Percentiles rank a stretch among this genome's conserved stretches.
Conservation (phyloP, 306 rosid genomes). For the Carpinus fangiana region DNA sequence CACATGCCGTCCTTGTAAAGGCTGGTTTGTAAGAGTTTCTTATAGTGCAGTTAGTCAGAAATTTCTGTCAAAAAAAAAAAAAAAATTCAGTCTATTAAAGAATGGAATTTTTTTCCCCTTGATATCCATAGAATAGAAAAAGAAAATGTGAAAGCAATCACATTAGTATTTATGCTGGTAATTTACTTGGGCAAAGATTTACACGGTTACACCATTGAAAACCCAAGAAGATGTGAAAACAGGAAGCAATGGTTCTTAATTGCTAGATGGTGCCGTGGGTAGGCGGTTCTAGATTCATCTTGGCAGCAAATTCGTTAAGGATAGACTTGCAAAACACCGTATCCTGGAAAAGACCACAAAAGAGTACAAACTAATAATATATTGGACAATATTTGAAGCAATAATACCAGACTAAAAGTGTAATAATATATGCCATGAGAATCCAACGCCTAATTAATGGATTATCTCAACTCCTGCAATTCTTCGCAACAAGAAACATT, state of each 20-base stretch:
- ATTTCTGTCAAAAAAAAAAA: too few relatives aligned
- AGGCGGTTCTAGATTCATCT: slow-evolving; percentile 40
- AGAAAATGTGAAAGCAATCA: too few relatives aligned
- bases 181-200: too few relatives aligned
- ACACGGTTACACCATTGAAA: slow-evolving; percentile 46
- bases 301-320: slow-evolving; percentile 50
- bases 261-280: slow-evolving; percentile 34
- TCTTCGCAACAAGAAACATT: neutral
- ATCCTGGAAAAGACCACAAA: slow-evolving; percentile 33
- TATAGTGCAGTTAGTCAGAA: too few relatives aligned
- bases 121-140: too few relatives aligned
- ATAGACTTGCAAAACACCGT: slow-evolving; percentile 43
- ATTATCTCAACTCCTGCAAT: neutral
- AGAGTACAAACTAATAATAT: neutral
- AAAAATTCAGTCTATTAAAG: too few relatives aligned
- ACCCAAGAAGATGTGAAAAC: slow-evolving; percentile 42
- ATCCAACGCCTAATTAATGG: too few relatives aligned
- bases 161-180: too few relatives aligned
- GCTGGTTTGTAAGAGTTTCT: too few relatives aligned
- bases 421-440: neutral
- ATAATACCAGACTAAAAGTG: slow-evolving; percentile 9
- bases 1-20: too few relatives aligned
- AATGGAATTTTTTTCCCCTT: too few relatives aligned
- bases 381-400: neutral
- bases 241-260: slow-evolving; percentile 27